Evolutionary conservation across 768 basidiomycete species (phyloP), one percentile per base, ranked within the genome.

Genomic region (Porphyrellus cyaneotinctus): DNA sequence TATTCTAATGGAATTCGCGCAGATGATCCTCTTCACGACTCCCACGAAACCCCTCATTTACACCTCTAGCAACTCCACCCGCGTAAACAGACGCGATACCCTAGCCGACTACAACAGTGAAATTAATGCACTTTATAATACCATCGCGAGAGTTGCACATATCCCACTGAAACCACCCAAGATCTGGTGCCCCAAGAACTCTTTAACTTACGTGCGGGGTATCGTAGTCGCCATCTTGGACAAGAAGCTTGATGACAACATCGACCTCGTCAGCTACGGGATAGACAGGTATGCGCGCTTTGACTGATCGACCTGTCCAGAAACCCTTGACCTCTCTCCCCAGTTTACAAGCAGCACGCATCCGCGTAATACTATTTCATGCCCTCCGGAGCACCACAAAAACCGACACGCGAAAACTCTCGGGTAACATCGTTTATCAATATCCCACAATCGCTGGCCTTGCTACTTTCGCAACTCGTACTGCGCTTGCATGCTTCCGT

Each of bases 261-360:
- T 23, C 3, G 50, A 61, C 46, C 13, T 64, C 11, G 56, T 62
- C 15, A 4, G 51, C 36, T 18, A 54, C 12, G 63, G 54, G 23
- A 43, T 3, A 15, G 46, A 64, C 23, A 49, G 56, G 62, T 58
- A 42, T 23, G 47, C 2, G 2, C 13, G 26, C n/a, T 37, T 43
- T 11, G 11, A 38, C 31, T 0, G 28, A 6, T 47, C 18, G 9
- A 1, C 23, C 31, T 11, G 18, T 11, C 32, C 13, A 20, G 15
- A 13, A 36, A 18, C 11, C 1, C 15, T 45, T 13, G 42, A 28
- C 32, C 4, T 37, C 6, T 37, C 47, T 49, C 12, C 10, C 0
- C 43, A 78, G 78, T 48, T 43, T 76, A 6, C 68, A 72, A 55
- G 72, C 71, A 18, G 75, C 73, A 0, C 72, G 70, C 61, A 73